Evolutionary conservation across 352 stramenopile species (phyloP).

Genomic region (Phytopythium helicoides): DNA sequence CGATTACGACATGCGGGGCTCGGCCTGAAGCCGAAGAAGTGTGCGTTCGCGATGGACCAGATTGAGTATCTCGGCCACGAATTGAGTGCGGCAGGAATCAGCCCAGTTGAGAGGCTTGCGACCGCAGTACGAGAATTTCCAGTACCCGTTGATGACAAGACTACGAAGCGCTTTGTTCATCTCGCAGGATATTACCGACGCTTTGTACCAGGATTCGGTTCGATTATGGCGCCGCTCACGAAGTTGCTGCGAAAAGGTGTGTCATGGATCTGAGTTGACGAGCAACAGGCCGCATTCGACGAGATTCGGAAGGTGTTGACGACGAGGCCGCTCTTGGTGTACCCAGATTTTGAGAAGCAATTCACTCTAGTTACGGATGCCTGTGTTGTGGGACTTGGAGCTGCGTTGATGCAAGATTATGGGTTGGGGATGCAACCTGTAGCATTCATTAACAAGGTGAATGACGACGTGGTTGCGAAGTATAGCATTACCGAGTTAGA

Average conservation of each 20-base stretch:
- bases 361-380: constrained; percentile 26
- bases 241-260: constrained; percentile 11
- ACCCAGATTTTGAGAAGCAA: no score
- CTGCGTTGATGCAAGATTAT: constrained; percentile 19
- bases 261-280: constrained; percentile 12
- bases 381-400: constrained; percentile 10
- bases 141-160: constrained; percentile 3
- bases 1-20: constrained; percentile 14
- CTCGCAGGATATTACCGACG: constrained; percentile 23
- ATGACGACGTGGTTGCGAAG: constrained; percentile 10
- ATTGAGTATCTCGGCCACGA: constrained; percentile 26
- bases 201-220: constrained; percentile 16
- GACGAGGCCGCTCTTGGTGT: no score
- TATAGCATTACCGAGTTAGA: constrained; percentile 24
- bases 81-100: constrained; percentile 8
- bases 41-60: constrained; percentile 7
- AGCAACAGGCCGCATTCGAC: constrained; percentile 16
- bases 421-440: constrained; percentile 7
- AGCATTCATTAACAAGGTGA: constrained; percentile 19
- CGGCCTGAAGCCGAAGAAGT: constrained; percentile 18
- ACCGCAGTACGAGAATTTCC: constrained; percentile 4
- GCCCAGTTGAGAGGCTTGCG: constrained; percentile 4
- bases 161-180: constrained; percentile 19
- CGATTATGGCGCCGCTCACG: constrained; percentile 12
- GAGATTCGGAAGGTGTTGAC: no score